Conservation (phyloP, 345 rosid genomes). For the Ceriops tagal region DNA sequence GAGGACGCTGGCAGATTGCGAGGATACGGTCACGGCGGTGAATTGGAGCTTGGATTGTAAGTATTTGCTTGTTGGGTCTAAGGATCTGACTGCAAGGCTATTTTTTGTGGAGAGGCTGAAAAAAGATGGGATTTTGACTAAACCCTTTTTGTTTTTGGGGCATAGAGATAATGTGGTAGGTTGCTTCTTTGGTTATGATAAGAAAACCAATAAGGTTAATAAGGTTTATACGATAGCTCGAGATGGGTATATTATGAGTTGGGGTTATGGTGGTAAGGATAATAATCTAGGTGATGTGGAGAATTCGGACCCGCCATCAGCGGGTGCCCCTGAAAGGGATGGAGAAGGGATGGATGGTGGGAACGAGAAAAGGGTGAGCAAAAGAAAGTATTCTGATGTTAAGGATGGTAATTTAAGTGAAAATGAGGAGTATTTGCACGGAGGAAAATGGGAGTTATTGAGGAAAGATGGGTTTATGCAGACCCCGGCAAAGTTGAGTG, state of each 20-base stretch:
- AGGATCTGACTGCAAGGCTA: conserved; percentile 76
- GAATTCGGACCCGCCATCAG: conserved; percentile 49
- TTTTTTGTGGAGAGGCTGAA: conserved; percentile 56
- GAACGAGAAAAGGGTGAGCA: conserved; percentile 27
- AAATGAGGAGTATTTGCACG: conserved; percentile 51
- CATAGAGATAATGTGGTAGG: conserved; percentile 86
- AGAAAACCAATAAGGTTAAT: conserved; percentile 43
- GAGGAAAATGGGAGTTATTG: conserved; percentile 62
- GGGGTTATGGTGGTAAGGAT: conserved; percentile 48
- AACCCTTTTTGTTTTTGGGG: conserved; percentile 77
- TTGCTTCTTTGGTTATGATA: conserved; percentile 83
- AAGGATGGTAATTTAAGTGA: conserved; percentile 31
- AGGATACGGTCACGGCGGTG: conserved; percentile 58
- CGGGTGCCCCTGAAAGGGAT: conserved; percentile 58
- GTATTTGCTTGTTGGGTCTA: conserved; percentile 79
- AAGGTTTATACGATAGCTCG: conserved; percentile 66
- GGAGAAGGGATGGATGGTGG: conserved; percentile 27
- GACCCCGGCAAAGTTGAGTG: conserved; percentile 57
- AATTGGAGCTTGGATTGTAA: conserved; percentile 76
- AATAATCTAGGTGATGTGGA: conserved; percentile 30
- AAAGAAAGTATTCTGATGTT: conserved; percentile 61
- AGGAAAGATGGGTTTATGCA: conserved; percentile 86
- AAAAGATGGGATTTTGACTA: conserved; percentile 47
- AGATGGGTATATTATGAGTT: conserved; percentile 76
- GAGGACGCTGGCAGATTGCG: conserved; percentile 75